Base-by-base conservation (phyloP, 768 basidiomycete species). In the Amanita brunnescens region DNA sequence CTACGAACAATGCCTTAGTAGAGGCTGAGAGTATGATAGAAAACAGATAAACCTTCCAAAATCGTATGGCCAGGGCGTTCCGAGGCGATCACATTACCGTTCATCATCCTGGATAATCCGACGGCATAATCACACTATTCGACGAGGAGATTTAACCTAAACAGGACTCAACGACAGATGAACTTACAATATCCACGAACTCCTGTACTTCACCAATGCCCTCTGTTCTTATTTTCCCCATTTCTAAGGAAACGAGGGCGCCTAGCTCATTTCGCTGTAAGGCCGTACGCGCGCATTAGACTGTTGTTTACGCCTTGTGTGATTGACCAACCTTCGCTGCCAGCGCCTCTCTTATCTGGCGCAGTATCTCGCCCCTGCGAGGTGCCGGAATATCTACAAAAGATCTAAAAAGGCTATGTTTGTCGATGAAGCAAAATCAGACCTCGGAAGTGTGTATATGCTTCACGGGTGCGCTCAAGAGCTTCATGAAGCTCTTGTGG, bases 171-270 rank as follows among this genome's bases (percentile, higher is more conserved):
- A 18, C 23, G 48, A 30, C n/a, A 49, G 24, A 53, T 47, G 12
- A n/a, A 47, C 45, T 62, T 64, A 96, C 91, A 56, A 95, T 91
- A 62, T 96, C 93, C 53, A 96, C 79, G 60, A 94, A 91, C 69
- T 95, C 92, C 62, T 94, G 91, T 10, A 97, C 91, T 70, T 96
- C 92, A 13, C 94, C 94, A 16, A 83, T 72, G 21, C 94, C 94
- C 64, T 96, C 94, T 13, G 87, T 85, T 59, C 74, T 78, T 57
- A 96, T 93, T 72, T 98, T 84, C 14, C 95, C 89, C 88, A 91
- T 90, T 64, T 91, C 89, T 12, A 93, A 75, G 37, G 88, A 85
- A 7, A 95, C 81, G 16, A 95, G 74, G 10, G 85, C 83, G 45
- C 91, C 91, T 4, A 95, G 76, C 33, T 75, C 82, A 49, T 87